Evolutionary conservation across 129 eudicot genomes (phyloP).

Genomic region (Flaveria brownii): DNA sequence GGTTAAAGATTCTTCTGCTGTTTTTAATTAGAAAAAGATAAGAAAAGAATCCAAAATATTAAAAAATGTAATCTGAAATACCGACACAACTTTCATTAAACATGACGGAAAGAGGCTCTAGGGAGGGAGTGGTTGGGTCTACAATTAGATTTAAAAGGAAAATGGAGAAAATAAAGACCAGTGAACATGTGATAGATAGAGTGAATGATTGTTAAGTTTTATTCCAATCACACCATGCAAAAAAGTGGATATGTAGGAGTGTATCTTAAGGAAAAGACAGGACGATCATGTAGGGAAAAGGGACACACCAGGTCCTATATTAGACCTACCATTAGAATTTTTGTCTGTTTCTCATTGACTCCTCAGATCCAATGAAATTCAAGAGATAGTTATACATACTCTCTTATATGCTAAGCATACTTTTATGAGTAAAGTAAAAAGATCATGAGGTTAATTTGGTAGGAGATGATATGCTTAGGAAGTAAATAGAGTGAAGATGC

Average conservation of each 20-base stretch:
- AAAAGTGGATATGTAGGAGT: slow-evolving; percentile 37
- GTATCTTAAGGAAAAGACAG: slow-evolving; percentile 44
- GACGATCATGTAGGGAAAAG: slow-evolving; percentile 50
- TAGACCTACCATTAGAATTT: slow-evolving; percentile 51
- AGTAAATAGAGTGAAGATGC: no score
- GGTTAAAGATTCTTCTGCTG: slow-evolving; percentile 30
- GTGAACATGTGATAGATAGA: neutral
- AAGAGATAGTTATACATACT: neutral
- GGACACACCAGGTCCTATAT: slow-evolving; percentile 37
- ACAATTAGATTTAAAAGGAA: neutral
- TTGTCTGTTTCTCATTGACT: slow-evolving; percentile 42
- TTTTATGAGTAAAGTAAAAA: no score
- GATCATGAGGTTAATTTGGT: no score
- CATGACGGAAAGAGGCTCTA: slow-evolving; percentile 27
- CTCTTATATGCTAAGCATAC: no score
- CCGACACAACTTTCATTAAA: slow-evolving; percentile 13
- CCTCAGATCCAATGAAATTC: slow-evolving; percentile 20
- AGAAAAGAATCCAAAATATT: slow-evolving; percentile 26
- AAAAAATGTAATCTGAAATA: slow-evolving; percentile 11
- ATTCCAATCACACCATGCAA: slow-evolving; percentile 48
- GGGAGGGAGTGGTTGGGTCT: slow-evolving; percentile 24
- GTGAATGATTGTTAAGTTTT: slow-evolving; percentile 9
- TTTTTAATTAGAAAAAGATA: slow-evolving; percentile 18
- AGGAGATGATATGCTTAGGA: no score
- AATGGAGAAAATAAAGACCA: neutral